A percentile compares a stretch with the other conserved stretches of the same genome.
Conservation (phyloP, 148 eudicot species). For the Rhododendron ovatum region DNA sequence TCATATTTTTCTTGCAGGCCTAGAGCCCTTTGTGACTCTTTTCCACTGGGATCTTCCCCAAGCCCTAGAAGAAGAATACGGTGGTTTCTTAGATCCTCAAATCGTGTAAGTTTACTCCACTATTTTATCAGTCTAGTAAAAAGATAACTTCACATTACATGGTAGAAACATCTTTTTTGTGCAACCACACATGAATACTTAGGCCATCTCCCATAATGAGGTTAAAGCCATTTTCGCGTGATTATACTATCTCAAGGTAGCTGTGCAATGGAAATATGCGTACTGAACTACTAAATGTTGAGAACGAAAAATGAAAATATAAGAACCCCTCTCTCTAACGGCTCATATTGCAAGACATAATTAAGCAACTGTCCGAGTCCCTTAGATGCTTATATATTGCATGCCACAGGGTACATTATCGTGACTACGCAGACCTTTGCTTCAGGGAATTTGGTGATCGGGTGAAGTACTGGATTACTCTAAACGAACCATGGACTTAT, state of each 20-base stretch:
- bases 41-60: slow-evolving; percentile 52
- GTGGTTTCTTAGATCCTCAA: slow-evolving; percentile 33
- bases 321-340: no score
- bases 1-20: slow-evolving; percentile 14
- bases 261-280: neutral
- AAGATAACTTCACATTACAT: no score
- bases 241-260: neutral
- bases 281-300: neutral
- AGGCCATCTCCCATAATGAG: no score
- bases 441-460: slow-evolving; percentile 41
- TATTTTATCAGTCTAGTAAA: neutral
- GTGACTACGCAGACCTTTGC: slow-evolving; percentile 42
- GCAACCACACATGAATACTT: no score
- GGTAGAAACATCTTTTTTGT: no score
- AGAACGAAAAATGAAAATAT: neutral
- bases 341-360: neutral
- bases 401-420: slow-evolving; percentile 37
- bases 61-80: slow-evolving; percentile 39
- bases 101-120: slow-evolving; percentile 30
- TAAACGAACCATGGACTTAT: slow-evolving; percentile 47
- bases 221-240: no score
- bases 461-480: slow-evolving; percentile 53
- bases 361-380: neutral
- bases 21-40: slow-evolving; percentile 41
- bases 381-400: no score